Base-by-base conservation (phyloP, 78 protist species). In the Polysphondylium violaceum region DNA sequence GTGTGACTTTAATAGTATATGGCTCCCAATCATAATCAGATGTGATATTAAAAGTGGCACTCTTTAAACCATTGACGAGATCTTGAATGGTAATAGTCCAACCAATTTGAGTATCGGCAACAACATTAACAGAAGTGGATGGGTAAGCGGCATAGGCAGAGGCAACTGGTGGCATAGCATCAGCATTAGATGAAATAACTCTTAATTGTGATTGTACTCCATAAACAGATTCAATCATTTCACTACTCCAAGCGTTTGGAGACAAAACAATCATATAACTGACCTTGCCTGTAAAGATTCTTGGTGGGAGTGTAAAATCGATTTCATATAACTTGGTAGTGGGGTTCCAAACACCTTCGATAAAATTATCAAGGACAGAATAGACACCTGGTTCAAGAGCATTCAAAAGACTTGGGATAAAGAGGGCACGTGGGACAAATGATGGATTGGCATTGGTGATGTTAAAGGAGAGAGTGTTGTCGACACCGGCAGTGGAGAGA, bases 21-120 rank as follows among this genome's bases (percentile, higher is more conserved):
- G 85, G 85, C 23, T 35, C 3, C 16, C 23, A 41, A 36, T 75
- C 85, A 53, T 23, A 63, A 21, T 59, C 71, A 29, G 56, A 35
- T n/a, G 71, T 75, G 27, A 75, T 63, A 56, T 59, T 75, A 16
- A 58, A 75, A 21, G 11, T 40, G 1, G 85, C 85, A 17, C 12
- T 6, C 21, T 12, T 9, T 8, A 75, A 59, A 40, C 85, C 85
- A 75, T 75, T 75, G 21, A 25, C 9, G 38, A 35, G 16, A 58
- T 75, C 85, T 75, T 56, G 47, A 43, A 75, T 75, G 19, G 50
- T 75, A 11, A 75, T 25, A 59, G 55, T 29, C 85, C 85, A 75
- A 21, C 74, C 72, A 61, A 76, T 38, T 5, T n/a, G 9, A 29
- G 36, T 7, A 29, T 9, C 33, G 40, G 23, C 23, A 19, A 19